These are phyloP conservation scores for Cercospora zeina DNA, from an alignment of 2,329 filamentous ascomycete species.

Conservation along the genomic window DNA sequence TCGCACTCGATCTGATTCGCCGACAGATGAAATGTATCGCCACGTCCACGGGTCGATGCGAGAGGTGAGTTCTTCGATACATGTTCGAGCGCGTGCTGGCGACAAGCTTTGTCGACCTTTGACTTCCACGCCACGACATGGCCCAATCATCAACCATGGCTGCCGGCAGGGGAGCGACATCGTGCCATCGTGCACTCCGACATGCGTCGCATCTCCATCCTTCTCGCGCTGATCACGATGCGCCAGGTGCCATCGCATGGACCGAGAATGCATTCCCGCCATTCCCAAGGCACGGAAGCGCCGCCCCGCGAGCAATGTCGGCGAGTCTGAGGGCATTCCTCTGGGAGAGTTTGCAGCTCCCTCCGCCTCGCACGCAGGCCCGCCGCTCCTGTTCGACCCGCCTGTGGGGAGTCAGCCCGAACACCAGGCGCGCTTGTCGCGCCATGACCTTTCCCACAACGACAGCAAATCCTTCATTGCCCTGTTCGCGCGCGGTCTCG, in stretches of 20 bases:
- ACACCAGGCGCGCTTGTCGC: conserved; percentile 18
- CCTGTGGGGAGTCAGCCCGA: conserved; percentile 16
- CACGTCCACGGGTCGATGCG: conserved; percentile 28
- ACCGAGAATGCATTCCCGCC: conserved; percentile 32
- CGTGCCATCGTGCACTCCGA: no score
- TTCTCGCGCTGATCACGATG: conserved; percentile 19
- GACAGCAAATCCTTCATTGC: conserved; percentile 31
- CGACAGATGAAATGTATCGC: conserved; percentile 25
- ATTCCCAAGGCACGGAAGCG: conserved; percentile 36
- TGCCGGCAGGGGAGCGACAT: no score
- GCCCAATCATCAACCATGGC: not conserved
- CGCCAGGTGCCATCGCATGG: conserved; percentile 35
- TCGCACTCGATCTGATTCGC: conserved; percentile 14
- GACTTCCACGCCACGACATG: conserved; percentile 1
- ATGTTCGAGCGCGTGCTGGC: conserved; percentile 1
- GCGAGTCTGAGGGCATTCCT: conserved; percentile 28
- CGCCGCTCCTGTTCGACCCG: conserved; percentile 22
- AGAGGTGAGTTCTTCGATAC: conserved; percentile 29
- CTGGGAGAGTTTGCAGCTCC: conserved; percentile 28
- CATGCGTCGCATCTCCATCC: not conserved
- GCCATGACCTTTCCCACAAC: conserved; percentile 30
- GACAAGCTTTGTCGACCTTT: not conserved
- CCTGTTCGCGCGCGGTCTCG: conserved; percentile 30
- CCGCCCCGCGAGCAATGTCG: conserved; percentile 27
- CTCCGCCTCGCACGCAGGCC: conserved; percentile 16